Conservation (phyloP, 1,139 yeast species). For the Chernovozyma aurita region DNA sequence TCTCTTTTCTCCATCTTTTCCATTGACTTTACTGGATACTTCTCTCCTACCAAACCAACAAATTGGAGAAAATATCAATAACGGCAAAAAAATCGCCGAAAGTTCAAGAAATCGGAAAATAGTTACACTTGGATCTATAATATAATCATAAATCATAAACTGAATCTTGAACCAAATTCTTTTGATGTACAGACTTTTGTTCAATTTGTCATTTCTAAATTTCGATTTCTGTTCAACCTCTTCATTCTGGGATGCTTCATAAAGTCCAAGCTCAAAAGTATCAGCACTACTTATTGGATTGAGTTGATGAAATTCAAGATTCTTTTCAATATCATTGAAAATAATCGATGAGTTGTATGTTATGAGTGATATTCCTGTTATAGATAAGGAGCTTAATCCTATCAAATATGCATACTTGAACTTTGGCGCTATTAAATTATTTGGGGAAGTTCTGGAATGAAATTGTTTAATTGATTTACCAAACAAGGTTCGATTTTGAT, state of each 20-base stretch:
- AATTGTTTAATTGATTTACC: too few relatives aligned
- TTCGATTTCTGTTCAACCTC: constrained; percentile 26
- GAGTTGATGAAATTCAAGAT: constrained; percentile 26
- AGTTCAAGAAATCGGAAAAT: constrained; percentile 66
- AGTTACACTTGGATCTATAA: constrained; percentile 68
- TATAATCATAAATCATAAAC: constrained; percentile 45
- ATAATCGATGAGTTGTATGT: constrained; percentile 7
- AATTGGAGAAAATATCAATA: constrained; percentile 60
- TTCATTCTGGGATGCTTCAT: constrained; percentile 55
- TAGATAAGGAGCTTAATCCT: too few relatives aligned
- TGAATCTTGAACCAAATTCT: constrained; percentile 31
- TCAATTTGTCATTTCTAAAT: constrained; percentile 21
- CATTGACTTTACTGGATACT: too few relatives aligned
- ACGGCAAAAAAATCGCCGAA: constrained; percentile 64
- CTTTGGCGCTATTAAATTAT: too few relatives aligned
- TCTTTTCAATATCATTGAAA: constrained; percentile 26
- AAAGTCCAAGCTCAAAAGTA: constrained; percentile 68
- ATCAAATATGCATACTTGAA: too few relatives aligned
- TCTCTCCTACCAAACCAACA: constrained; percentile 50
- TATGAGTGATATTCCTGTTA: background rate
- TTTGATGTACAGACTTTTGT: constrained; percentile 19
- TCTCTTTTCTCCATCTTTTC: constrained; percentile 23
- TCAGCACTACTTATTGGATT: constrained; percentile 47
- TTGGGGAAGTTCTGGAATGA: too few relatives aligned
- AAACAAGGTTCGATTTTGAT: too few relatives aligned